Percentiles rank a stretch among this genome's conserved stretches.
These are phyloP conservation scores for Graphilbum ipis-grandicollis DNA, from an alignment of 2,329 filamentous ascomycete genomes.

Conservation along the genomic window DNA sequence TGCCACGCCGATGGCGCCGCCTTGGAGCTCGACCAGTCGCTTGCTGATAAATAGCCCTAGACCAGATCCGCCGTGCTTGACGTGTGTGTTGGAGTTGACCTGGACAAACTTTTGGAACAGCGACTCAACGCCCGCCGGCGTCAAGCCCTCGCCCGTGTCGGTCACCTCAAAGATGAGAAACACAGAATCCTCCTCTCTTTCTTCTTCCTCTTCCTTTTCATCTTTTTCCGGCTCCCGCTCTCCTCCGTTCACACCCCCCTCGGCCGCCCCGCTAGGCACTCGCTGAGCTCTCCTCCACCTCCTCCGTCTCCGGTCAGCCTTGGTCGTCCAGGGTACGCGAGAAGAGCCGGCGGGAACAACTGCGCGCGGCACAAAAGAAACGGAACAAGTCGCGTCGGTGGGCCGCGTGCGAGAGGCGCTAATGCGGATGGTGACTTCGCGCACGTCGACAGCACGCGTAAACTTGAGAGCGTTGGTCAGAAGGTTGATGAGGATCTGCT, in stretches of 20 bases:
- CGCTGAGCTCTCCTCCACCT: no score
- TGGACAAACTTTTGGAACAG: constrained; percentile 69
- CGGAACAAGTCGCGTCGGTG: constrained; percentile 23
- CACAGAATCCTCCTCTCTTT: no score
- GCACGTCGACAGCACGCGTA: constrained; percentile 43
- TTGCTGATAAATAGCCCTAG: constrained; percentile 64
- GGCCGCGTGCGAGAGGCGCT: constrained; percentile 24
- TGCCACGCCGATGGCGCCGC: constrained; percentile 58
- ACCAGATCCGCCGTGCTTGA: constrained; percentile 59
- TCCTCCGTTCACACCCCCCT: no score
- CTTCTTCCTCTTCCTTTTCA: no score
- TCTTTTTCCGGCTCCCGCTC: no score
- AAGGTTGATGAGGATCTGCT: constrained; percentile 67
- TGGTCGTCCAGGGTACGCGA: neutral
- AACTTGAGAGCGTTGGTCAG: constrained; percentile 74
- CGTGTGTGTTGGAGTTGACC: constrained; percentile 57
- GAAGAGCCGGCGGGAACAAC: neutral
- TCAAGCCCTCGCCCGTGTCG: constrained; percentile 62
- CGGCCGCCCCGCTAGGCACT: no score
- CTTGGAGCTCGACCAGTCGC: constrained; percentile 59
- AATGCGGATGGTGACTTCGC: constrained; percentile 33
- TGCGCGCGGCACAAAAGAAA: constrained; percentile 44
- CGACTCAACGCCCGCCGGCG: constrained; percentile 50
- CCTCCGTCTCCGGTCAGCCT: no score
- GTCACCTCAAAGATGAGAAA: constrained; percentile 58